These are phyloP conservation scores for Pseudocercospora musae DNA, from an alignment of 2,329 filamentous ascomycete genomes.

Conservation along the genomic window DNA sequence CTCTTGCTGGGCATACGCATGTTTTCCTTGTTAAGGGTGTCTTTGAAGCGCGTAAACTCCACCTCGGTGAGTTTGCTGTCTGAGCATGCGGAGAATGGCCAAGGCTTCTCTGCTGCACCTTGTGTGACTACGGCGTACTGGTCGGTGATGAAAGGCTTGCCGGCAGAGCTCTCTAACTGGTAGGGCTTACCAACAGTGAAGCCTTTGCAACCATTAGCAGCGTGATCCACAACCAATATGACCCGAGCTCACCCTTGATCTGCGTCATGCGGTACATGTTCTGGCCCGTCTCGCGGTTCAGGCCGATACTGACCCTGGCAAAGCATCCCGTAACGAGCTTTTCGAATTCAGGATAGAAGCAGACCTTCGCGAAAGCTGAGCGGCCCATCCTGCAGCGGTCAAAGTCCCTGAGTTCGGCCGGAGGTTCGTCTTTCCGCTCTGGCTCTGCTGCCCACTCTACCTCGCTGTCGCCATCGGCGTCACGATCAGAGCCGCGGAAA, in stretches of 20 bases:
- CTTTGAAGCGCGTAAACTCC: conserved; percentile 79
- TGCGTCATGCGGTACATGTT: conserved; percentile 83
- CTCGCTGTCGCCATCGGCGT: conserved; percentile 72
- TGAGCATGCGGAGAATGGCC: conserved; percentile 87
- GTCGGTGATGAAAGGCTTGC: conserved; percentile 76
- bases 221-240: too few species aligned
- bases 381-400: conserved; percentile 81
- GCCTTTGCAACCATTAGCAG: conserved; percentile 46
- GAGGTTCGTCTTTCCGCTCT: conserved; percentile 56
- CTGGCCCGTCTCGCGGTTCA: conserved; percentile 64
- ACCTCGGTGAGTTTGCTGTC: conserved; percentile 74
- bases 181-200: conserved; percentile 80
- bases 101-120: conserved; percentile 78
- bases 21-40: conserved; percentile 68
- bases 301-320: conserved; percentile 77
- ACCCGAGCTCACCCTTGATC: conserved; percentile 66
- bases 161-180: conserved; percentile 69
- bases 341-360: conserved; percentile 90
- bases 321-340: conserved; percentile 78
- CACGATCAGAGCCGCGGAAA: conserved; percentile 45
- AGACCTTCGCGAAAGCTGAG: conserved; percentile 82
- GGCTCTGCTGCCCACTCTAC: conserved; percentile 68
- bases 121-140: conserved; percentile 79
- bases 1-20: conserved; percentile 71
- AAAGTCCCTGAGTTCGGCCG: conserved; percentile 73